Percentiles rank a stretch among this genome's conserved stretches.
Evolutionary conservation across 805 yeast species (phyloP).

Genomic region (Nakazawaea molendinolei): DNA sequence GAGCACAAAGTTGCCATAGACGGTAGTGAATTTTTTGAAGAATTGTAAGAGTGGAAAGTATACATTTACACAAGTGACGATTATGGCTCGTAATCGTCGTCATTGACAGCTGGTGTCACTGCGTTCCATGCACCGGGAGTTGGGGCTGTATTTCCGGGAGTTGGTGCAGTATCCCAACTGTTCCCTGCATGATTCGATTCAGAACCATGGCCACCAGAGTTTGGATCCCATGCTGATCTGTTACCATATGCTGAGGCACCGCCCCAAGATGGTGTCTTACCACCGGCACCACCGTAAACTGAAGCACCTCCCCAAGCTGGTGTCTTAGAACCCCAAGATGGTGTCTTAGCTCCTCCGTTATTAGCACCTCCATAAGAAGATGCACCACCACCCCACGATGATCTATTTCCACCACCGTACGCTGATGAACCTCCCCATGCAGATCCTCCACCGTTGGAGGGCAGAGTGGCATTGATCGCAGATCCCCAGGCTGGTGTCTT

Average conservation of each 20-base stretch:
- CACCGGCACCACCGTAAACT: slow-evolving; percentile 38
- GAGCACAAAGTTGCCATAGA: no score
- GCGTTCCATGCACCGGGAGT: slow-evolving; percentile 40
- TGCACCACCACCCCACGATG: slow-evolving; percentile 17
- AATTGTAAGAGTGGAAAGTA: neutral
- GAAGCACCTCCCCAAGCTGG: slow-evolving; percentile 44
- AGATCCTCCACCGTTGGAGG: no score
- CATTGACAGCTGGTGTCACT: slow-evolving; percentile 34
- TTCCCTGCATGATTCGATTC: slow-evolving; percentile 27
- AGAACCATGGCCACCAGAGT: slow-evolving; percentile 18
- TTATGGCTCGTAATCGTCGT: slow-evolving; percentile 15
- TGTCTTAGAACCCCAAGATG: slow-evolving; percentile 34
- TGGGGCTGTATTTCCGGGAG: slow-evolving; percentile 23
- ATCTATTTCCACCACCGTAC: no score
- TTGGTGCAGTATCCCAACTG: slow-evolving; percentile 35
- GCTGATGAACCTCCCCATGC: no score
- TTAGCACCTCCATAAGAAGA: slow-evolving; percentile 27
- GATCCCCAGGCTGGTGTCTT: slow-evolving; percentile 48
- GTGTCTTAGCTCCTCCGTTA: slow-evolving; percentile 27
- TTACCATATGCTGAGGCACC: slow-evolving; percentile 30
- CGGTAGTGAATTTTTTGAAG: no score
- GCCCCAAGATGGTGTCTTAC: slow-evolving; percentile 36
- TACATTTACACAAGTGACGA: neutral
- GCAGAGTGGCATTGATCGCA: slow-evolving; percentile 24
- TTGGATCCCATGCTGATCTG: slow-evolving; percentile 37